Base-by-base conservation (phyloP, 306 rosid genomes). In the Albizia julibrissin region DNA sequence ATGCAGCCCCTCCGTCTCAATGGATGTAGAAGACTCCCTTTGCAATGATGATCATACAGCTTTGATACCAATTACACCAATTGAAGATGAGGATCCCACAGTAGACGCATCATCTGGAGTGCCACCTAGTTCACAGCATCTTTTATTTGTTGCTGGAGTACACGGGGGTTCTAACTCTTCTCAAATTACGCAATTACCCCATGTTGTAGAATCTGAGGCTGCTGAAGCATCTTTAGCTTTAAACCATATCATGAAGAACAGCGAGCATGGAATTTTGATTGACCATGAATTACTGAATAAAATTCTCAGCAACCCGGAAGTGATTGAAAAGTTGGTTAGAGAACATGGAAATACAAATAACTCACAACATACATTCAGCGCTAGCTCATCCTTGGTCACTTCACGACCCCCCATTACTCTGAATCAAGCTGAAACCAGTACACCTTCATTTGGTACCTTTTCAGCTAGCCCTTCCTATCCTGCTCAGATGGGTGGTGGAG, bases 1-100 rank as follows among this genome's bases (percentile, higher is more conserved):
- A 10, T 58, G 65, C 65, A 71, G 75, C 75, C 75, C 58, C 58
- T 71, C 75, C 44, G 75, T 43, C 13, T 71, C 75, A 24, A 2
- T 43, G 54, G 75, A 71, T 24, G 75, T 13, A 12, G 58, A 43
- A 14, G 58, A 43, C 22, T 71, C 75, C 18, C n/a, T 14, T 43
- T 71, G 19, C 58, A 43, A 4, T 24, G 75, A 71, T 44, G 52
- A 13, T 26, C 58, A 43, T 13, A 24, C 75, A 1, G 7, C 75
- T 71, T 44, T 71, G 56, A 44, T 44, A 43, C 75, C 75, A 26
- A 71, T 71, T 24, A 71, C 22, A 9, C 58, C 75, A 15, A 26
- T 71, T 6, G 75, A 71, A 44, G 75, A 71, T 71, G 75, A 44
- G 26, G 75, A 71, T 22, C 33, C 58, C 18, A 50, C 75, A 24